These are phyloP conservation scores for Cryphonectria parasitica DNA, from an alignment of 2,329 filamentous ascomycete genomes.

Conservation along the genomic window DNA sequence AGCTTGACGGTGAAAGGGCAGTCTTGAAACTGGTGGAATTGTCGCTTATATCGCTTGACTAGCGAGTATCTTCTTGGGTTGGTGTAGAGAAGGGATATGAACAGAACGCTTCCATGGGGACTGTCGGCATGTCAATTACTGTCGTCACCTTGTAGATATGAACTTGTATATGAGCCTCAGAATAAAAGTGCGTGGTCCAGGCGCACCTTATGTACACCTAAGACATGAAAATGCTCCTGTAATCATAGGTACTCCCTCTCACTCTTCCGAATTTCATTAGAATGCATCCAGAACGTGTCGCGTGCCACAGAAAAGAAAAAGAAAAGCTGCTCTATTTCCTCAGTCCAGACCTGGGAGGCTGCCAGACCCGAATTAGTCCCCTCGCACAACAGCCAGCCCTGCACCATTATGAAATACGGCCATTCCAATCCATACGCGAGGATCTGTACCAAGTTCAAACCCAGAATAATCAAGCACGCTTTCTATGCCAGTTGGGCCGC, in stretches of 20 bases:
- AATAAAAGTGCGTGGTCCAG: not conserved
- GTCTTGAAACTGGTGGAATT: not conserved
- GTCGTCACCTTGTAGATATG: not conserved
- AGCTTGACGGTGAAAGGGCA: not conserved
- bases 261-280: conserved; percentile 14
- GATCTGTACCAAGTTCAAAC: not conserved
- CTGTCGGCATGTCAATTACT: not conserved
- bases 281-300: conserved; percentile 13
- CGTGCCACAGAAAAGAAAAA: not conserved
- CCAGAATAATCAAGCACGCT: conserved; percentile 11
- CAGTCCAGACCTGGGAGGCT: conserved; percentile 4
- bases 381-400: conserved; percentile 9
- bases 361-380: conserved; percentile 14
- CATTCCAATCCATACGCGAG: not conserved
- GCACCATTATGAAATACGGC: not conserved
- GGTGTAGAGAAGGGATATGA: not conserved
- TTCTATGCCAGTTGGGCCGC: conserved; percentile 21
- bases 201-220: conserved; percentile 12
- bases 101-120: not conserved
- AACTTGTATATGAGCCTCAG: not conserved
- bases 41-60: not conserved
- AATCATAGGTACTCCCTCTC: conserved; percentile 8
- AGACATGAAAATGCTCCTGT: not conserved
- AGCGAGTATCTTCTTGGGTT: not conserved
- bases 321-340: conserved; percentile 7